Conservation (phyloP, 306 rosid species). For the Quercus agrifolia region DNA sequence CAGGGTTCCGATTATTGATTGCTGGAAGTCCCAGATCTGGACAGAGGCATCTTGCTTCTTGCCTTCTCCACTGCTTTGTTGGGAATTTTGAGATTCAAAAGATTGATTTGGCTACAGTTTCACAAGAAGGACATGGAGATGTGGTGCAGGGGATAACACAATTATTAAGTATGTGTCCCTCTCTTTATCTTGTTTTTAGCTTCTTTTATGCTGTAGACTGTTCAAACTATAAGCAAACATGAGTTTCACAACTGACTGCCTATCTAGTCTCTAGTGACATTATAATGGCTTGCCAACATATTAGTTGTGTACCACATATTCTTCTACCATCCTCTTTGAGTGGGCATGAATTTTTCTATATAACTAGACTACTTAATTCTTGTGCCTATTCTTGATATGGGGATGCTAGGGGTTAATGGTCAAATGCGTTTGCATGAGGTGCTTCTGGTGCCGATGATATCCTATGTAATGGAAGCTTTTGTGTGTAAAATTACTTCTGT, state of each 20-base stretch:
- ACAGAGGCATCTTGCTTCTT: constrained; percentile 92
- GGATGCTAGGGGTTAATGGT: too few species aligned
- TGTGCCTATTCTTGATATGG: too few species aligned
- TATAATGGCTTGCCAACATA: constrained; percentile 5
- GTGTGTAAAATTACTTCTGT: too few species aligned
- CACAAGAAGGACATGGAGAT: constrained; percentile 93
- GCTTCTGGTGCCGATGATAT: too few species aligned
- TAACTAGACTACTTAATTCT: not conserved
- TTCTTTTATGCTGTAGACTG: not conserved
- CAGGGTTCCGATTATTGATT: constrained; percentile 75
- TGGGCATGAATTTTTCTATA: not conserved
- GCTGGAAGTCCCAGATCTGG: constrained; percentile 81
- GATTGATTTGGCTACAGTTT: constrained; percentile 91
- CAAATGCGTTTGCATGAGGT: too few species aligned
- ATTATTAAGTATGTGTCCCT: constrained; percentile 62
- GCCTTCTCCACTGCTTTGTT: constrained; percentile 80
- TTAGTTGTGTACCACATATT: not conserved
- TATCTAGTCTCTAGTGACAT: not conserved
- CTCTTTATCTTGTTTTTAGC: constrained; percentile 20
- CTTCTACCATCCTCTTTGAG: not conserved
- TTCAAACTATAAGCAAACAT: not conserved
- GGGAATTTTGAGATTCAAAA: constrained; percentile 73
- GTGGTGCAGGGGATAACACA: constrained; percentile 75
- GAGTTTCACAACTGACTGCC: not conserved
- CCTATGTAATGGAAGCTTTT: too few species aligned